Evolutionary conservation across 2,329 filamentous ascomycete species (phyloP).

Genomic region (Fusarium solani-melongenae): DNA sequence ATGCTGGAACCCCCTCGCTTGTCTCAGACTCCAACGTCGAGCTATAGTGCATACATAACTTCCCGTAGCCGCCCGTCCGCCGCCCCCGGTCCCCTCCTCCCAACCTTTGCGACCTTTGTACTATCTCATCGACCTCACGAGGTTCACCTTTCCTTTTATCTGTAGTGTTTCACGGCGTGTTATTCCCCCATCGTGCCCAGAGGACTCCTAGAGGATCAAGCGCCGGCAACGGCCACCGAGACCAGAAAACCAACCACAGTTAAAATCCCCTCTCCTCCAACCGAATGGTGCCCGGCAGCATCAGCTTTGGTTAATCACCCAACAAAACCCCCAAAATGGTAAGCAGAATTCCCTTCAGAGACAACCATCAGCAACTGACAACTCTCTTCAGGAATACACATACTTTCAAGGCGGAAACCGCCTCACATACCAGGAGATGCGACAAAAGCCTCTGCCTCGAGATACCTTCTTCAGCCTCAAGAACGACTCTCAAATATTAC

Average conservation of each 20-base stretch:
- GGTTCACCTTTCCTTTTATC: conserved; percentile 46
- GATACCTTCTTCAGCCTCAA: conserved; percentile 72
- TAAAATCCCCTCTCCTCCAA: conserved; percentile 25
- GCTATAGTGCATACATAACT: conserved; percentile 60
- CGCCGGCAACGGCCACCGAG: conserved; percentile 53
- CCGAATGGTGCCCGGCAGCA: conserved; percentile 33
- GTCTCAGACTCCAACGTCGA: conserved; percentile 33
- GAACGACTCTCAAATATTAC: conserved; percentile 55
- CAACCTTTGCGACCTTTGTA: conserved; percentile 55
- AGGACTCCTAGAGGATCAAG: conserved; percentile 41
- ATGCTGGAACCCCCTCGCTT: conserved; percentile 27
- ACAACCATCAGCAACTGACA: neutral
- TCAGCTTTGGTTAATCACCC: conserved; percentile 13
- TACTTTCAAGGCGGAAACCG: conserved; percentile 50
- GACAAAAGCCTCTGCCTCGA: conserved; percentile 60
- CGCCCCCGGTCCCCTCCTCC: conserved; percentile 47
- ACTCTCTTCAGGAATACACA: conserved; percentile 48
- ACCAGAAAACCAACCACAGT: conserved; percentile 37
- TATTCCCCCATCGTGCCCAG: conserved; percentile 24
- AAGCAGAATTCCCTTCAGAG: conserved; percentile 21
- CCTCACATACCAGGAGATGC: conserved; percentile 61
- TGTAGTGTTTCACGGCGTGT: conserved; percentile 45
- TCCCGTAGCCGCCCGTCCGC: conserved; percentile 56
- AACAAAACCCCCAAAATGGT: conserved; percentile 47
- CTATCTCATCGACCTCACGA: conserved; percentile 48